Evolutionary conservation across 352 stramenopile genomes (phyloP).

Genomic region (Pythium sukuiense): DNA sequence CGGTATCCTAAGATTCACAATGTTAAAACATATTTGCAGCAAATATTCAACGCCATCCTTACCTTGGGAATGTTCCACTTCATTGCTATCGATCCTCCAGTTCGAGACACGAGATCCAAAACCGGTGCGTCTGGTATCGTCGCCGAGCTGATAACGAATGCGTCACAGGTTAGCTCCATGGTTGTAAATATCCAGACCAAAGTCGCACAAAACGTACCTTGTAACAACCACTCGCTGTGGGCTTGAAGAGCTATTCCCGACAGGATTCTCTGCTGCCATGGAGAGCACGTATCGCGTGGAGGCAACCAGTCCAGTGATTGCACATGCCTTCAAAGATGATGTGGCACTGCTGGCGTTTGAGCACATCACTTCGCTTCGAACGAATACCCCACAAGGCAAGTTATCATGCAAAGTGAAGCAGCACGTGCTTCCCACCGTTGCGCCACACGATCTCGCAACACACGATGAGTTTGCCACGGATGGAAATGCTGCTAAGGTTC

Average conservation of each 20-base stretch:
- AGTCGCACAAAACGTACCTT: conserved; percentile 23
- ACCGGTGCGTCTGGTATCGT: conserved; percentile 29
- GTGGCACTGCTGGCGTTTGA: not conserved
- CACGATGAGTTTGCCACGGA: not conserved
- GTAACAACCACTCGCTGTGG: conserved; percentile 15
- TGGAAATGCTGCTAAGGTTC: not conserved
- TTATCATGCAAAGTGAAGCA: conserved; percentile 17
- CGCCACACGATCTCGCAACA: conserved; percentile 12
- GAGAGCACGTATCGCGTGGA: conserved; percentile 34
- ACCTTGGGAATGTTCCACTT: conserved; percentile 40
- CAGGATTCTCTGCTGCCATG: conserved; percentile 34
- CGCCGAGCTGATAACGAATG: conserved; percentile 17
- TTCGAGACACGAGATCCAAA: conserved; percentile 22
- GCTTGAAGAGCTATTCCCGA: conserved; percentile 36
- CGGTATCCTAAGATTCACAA: conserved; percentile 35
- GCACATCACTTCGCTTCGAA: conserved; percentile 23
- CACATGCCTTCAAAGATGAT: conserved; percentile 18
- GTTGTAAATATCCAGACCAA: not conserved
- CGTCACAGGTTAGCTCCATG: too few relatives aligned
- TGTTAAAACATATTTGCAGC: not conserved
- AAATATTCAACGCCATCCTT: conserved; percentile 1
- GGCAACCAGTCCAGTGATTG: conserved; percentile 30
- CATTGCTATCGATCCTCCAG: conserved; percentile 39
- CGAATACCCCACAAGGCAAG: conserved; percentile 28
- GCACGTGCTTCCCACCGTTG: conserved; percentile 13